phyloP scores from a whole-genome alignment of 2,329 filamentous ascomycete species.

The Apiospora koreana region DNA sequence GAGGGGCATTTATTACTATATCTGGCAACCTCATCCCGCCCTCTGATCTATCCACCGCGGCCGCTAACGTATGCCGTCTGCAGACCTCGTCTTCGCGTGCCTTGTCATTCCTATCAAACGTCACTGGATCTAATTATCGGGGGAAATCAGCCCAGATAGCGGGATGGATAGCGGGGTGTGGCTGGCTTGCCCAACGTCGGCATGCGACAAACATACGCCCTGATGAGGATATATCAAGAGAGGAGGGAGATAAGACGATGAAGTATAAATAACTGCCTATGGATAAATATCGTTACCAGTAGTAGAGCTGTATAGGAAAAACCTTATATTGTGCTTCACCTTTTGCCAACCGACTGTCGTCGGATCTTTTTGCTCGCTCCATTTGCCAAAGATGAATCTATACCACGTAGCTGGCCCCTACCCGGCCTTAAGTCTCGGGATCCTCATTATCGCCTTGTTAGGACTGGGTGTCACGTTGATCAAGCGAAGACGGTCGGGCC shows the following conservation, averaged over 20 bases:
- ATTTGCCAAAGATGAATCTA: neutral
- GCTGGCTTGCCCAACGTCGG: neutral
- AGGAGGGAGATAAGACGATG: neutral
- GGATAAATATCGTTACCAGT: neutral
- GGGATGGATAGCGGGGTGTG: constrained; percentile 5
- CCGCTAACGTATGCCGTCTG: neutral
- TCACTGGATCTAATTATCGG: neutral
- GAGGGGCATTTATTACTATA: constrained; percentile 5
- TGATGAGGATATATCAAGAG: constrained; percentile 4
- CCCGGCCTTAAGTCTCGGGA: neutral
- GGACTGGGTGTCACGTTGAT: neutral
- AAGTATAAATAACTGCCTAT: neutral
- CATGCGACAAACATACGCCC: neutral
- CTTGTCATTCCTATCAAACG: neutral
- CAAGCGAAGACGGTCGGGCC: neutral
- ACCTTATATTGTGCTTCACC: neutral
- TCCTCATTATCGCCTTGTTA: neutral
- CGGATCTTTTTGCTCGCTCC: neutral
- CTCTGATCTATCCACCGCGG: neutral
- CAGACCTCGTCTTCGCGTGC: neutral
- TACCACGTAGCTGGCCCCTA: neutral
- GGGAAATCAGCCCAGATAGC: constrained; percentile 2
- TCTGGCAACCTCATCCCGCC: constrained; percentile 2
- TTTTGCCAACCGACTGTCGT: neutral
- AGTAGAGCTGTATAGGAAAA: neutral